phyloP scores from a whole-genome alignment of 495 filamentous ascomycete genomes.

The Penicillium maclennaniae region DNA sequence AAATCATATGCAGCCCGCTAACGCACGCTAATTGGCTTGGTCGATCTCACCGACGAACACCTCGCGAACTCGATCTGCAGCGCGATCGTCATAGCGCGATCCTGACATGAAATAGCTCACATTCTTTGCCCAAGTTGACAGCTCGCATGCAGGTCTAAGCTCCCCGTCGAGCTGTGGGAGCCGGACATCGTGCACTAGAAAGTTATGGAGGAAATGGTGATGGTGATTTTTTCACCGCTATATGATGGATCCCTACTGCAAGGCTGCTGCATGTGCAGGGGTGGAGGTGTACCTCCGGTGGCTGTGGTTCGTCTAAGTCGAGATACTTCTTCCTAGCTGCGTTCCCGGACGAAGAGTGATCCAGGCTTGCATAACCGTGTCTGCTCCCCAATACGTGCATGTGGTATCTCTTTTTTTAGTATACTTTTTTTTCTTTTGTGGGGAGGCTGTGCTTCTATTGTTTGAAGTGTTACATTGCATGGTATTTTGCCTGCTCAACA shows the following conservation, averaged over 20 bases:
- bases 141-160: constrained; percentile 7
- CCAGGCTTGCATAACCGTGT: constrained; percentile 21
- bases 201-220: background rate
- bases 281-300: background rate
- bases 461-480: background rate
- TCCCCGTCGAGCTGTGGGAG: constrained; percentile 8
- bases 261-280: constrained; percentile 1
- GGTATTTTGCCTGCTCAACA: background rate
- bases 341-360: background rate
- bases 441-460: background rate
- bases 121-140: constrained; percentile 16
- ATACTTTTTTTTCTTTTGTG: too few species aligned
- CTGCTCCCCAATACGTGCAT: background rate
- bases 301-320: background rate
- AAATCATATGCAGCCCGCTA: background rate
- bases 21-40: background rate
- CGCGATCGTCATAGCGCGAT: constrained; percentile 10
- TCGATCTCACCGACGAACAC: constrained; percentile 7
- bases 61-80: constrained; percentile 18
- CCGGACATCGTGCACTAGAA: constrained; percentile 7
- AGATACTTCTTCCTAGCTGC: constrained; percentile 4
- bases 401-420: background rate
- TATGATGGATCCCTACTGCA: constrained; percentile 17
- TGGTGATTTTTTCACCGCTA: constrained; percentile 27
- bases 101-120: constrained; percentile 29